Conservation (phyloP, 2,329 filamentous ascomycete species). For the Cadophora sp. region DNA sequence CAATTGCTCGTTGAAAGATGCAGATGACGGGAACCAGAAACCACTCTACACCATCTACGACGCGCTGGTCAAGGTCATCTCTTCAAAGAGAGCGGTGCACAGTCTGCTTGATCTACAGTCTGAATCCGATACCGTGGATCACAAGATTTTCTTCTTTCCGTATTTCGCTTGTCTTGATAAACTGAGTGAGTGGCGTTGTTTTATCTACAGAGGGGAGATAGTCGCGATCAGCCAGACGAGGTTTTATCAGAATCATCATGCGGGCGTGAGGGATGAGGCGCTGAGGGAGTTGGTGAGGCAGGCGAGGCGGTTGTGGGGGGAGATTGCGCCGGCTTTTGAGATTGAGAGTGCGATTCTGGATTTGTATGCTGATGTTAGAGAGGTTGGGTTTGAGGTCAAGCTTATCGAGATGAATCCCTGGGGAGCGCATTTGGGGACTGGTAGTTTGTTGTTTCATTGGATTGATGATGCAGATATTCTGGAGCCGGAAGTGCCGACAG, state of each 20-base stretch:
- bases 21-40: slow-evolving; percentile 5
- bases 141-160: slow-evolving; percentile 10
- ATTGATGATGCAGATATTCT: not conserved
- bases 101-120: not conserved
- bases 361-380: slow-evolving; percentile 7
- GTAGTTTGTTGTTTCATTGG: slow-evolving; percentile 10
- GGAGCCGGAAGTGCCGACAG: not conserved
- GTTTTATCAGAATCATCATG: slow-evolving; percentile 7
- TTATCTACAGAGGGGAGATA: not conserved
- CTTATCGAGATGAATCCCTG: slow-evolving; percentile 14
- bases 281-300: not conserved
- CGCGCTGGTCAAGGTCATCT: not conserved
- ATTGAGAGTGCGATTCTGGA: slow-evolving; percentile 4
- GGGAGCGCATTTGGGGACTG: slow-evolving; percentile 2
- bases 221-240: slow-evolving; percentile 9
- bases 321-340: not conserved
- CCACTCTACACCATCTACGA: not conserved
- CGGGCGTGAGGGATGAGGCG: not conserved
- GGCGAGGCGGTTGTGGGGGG: slow-evolving; percentile 1
- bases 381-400: not conserved
- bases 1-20: not conserved
- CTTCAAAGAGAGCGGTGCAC: not conserved
- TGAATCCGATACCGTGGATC: not conserved
- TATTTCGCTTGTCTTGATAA: not conserved
- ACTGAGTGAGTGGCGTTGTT: slow-evolving; percentile 1